Evolutionary conservation across 805 yeast genomes (phyloP).

Genomic region (Wickerhamiella siamensis): DNA sequence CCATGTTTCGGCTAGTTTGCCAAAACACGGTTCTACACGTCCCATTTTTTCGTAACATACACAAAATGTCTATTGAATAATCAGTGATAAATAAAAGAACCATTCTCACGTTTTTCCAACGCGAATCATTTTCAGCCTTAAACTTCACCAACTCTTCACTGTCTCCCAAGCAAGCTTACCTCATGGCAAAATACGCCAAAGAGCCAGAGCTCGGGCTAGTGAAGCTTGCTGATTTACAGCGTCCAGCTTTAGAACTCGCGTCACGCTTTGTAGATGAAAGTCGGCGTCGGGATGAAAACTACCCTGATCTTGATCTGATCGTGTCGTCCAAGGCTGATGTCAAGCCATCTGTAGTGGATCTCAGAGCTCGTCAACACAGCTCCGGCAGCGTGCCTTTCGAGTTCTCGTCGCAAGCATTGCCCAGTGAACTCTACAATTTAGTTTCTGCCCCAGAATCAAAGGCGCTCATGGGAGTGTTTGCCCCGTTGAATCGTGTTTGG

Average conservation of each 20-base stretch:
- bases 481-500: conserved; percentile 76
- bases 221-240: conserved; percentile 5
- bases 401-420: conserved; percentile 10
- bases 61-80: no score
- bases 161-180: background rate
- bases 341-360: conserved; percentile 14
- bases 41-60: no score
- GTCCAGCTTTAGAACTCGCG: conserved; percentile 13
- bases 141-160: no score
- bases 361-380: conserved; percentile 2
- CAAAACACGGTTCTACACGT: no score
- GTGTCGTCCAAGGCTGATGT: conserved; percentile 13
- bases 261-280: conserved; percentile 16
- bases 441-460: background rate
- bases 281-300: conserved; percentile 12
- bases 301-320: conserved; percentile 16
- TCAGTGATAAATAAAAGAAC: no score
- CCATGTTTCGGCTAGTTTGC: no score
- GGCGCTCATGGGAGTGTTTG: conserved; percentile 61
- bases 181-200: background rate
- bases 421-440: conserved; percentile 6
- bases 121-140: no score
- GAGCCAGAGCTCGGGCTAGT: conserved; percentile 16
- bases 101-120: no score
- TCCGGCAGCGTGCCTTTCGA: conserved; percentile 11